Percentiles rank a stretch among this genome's conserved stretches.
These are phyloP conservation scores for Phoma sp. DNA, from an alignment of 2,329 filamentous ascomycete genomes.

Conservation along the genomic window DNA sequence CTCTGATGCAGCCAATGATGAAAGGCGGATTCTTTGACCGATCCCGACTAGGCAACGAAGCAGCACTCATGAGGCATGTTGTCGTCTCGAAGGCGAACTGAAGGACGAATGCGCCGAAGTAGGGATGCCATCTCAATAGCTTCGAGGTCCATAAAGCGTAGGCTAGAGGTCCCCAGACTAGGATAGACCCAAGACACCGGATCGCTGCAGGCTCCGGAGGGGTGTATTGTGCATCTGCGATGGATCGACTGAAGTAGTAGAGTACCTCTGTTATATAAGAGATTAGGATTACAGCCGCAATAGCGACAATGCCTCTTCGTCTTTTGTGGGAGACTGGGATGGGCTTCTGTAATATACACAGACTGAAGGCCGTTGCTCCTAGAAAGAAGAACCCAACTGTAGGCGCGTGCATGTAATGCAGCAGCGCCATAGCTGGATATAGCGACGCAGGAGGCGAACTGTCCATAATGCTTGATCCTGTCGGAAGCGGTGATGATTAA, in stretches of 20 bases:
- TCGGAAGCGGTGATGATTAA: neutral
- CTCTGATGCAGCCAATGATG: slow-evolving; percentile 29
- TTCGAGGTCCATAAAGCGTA: slow-evolving; percentile 32
- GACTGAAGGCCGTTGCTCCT: slow-evolving; percentile 32
- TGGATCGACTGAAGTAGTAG: slow-evolving; percentile 41
- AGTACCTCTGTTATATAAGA: slow-evolving; percentile 40
- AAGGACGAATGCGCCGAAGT: slow-evolving; percentile 41
- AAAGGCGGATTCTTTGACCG: slow-evolving; percentile 30
- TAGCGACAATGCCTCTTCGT: slow-evolving; percentile 26
- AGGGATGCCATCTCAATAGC: slow-evolving; percentile 40
- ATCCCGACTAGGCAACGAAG: slow-evolving; percentile 22
- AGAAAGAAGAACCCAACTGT: slow-evolving; percentile 40
- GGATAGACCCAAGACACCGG: slow-evolving; percentile 42
- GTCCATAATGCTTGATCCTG: slow-evolving; percentile 17
- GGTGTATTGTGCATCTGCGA: slow-evolving; percentile 37
- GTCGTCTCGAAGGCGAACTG: slow-evolving; percentile 42
- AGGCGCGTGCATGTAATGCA: slow-evolving; percentile 45
- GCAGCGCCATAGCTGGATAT: slow-evolving; percentile 32
- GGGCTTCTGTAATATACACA: slow-evolving; percentile 41
- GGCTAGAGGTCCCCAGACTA: slow-evolving; percentile 39
- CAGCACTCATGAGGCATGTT: slow-evolving; percentile 32
- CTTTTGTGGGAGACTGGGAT: slow-evolving; percentile 30
- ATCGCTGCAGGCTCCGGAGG: slow-evolving; percentile 43
- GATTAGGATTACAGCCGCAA: slow-evolving; percentile 23
- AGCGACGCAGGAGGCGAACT: slow-evolving; percentile 16